phyloP scores from a whole-genome alignment of 176 grass and related monocot species.

The Tillandsia fasciculata region DNA sequence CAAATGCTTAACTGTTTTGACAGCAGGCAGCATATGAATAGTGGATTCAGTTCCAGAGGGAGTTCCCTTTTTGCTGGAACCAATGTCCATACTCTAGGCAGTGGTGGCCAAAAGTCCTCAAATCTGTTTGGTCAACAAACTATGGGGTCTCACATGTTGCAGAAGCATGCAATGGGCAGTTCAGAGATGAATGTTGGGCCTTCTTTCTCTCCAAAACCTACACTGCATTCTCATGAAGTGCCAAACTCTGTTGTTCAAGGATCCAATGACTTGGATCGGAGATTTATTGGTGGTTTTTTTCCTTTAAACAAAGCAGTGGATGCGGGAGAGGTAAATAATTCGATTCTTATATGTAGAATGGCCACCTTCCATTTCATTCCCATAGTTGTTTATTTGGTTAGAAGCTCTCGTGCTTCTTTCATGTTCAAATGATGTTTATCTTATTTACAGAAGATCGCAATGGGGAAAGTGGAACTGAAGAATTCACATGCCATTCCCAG shows the following conservation, averaged over 20 bases:
- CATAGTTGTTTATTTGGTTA: conserved; percentile 2
- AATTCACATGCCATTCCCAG: conserved; percentile 33
- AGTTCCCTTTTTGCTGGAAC: conserved; percentile 35
- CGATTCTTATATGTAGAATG: conserved; percentile 7
- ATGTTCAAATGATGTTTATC: conserved; percentile 18
- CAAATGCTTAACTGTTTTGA: conserved; percentile 23
- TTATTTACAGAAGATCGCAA: conserved; percentile 46
- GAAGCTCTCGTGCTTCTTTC: neutral
- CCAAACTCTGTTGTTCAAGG: conserved; percentile 35
- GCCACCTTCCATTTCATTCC: conserved; percentile 8
- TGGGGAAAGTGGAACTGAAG: conserved; percentile 50
- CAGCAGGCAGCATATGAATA: conserved; percentile 29
- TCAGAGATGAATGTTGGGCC: conserved; percentile 50
- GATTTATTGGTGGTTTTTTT: conserved; percentile 38
- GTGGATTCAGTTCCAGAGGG: conserved; percentile 29
- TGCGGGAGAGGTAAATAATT: conserved; percentile 35
- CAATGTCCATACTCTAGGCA: conserved; percentile 17
- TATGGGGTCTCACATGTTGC: conserved; percentile 40
- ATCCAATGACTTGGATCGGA: conserved; percentile 44
- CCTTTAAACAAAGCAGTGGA: conserved; percentile 34
- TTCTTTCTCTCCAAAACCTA: conserved; percentile 27
- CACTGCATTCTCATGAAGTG: conserved; percentile 31
- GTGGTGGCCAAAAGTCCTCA: conserved; percentile 17
- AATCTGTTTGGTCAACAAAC: conserved; percentile 33
- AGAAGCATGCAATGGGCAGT: conserved; percentile 38